Base-by-base conservation (phyloP, 805 yeast species). In the Zygosaccharomyces bisporus region DNA sequence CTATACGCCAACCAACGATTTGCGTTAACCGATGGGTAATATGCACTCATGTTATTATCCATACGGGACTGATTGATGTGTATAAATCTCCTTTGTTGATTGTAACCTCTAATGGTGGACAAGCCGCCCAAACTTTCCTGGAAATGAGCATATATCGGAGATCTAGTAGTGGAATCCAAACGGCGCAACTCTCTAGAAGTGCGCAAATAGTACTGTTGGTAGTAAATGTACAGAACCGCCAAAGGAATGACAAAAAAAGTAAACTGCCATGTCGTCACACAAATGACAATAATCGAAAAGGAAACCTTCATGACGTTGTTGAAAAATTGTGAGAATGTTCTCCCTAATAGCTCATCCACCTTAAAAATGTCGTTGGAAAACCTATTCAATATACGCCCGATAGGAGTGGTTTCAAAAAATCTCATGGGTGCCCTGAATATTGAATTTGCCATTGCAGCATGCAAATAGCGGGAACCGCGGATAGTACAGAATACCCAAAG, bases 1-100 rank as follows among this genome's bases (percentile, higher is more conserved):
- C 99, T 77, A 8, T 88, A 95, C 7, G 98, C 96, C 49, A 93
- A 76, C 99, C 99, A 93, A 70, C 99, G 80, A 65, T 95, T 93
- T 9, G 96, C 90, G 62, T 86, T 84, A 45, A 89, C 80, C 8
- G 95, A 77, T 21, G 97, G 96, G 72, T 88, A 95, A 59, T 79
- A 88, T 0, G 98, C 98, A 56, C 85, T 76, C 84, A 91, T 80
- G 63, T 93, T 91, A 57, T 77, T 77, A 61, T 93, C 98, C 56
- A 90, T 76, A 60, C 86, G 78, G 32, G 76, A 69, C 58, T 79
- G 77, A 61, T 84, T 85, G 63, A 84, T 72, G 54, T 71, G 78
- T 34, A 67, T 69, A 60, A 86, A 86, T 62, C 93, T 73, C 1
- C 69, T 66, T 43, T 74, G 73, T 60, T 86, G 90, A 34, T 73